A percentile compares a stretch with the other conserved stretches of the same genome.
These are phyloP conservation scores for Geosmithia putterillii DNA, from an alignment of 2,329 filamentous ascomycete species.

Conservation along the genomic window DNA sequence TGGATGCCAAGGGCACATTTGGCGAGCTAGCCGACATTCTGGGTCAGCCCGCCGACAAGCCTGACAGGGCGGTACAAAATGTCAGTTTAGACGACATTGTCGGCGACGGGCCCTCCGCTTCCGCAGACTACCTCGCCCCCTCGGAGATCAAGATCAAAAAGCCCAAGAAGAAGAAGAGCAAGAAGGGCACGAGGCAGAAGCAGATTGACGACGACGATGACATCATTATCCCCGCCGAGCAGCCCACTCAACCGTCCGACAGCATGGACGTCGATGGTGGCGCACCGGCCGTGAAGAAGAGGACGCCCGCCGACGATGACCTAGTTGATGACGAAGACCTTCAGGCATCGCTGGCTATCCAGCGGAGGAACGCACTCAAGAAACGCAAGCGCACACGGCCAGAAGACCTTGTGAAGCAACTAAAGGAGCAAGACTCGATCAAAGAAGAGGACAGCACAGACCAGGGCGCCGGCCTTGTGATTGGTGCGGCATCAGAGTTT, in stretches of 20 bases:
- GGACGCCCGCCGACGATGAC: conserved; percentile 50
- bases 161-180: conserved; percentile 85
- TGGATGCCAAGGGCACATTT: conserved; percentile 65
- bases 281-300: conserved; percentile 43
- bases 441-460: conserved; percentile 29
- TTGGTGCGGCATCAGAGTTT: conserved; percentile 93
- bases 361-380: conserved; percentile 74
- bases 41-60: conserved; percentile 36
- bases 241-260: conserved; percentile 6
- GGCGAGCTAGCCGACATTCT: conserved; percentile 49
- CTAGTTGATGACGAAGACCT: conserved; percentile 90
- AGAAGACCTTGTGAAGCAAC: conserved; percentile 73
- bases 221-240: conserved; percentile 28
- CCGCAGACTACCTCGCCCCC: conserved; percentile 80
- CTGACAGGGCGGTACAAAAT: conserved; percentile 51
- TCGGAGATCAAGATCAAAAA: conserved; percentile 90
- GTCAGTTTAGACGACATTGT: conserved; percentile 72
- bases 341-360: conserved; percentile 72
- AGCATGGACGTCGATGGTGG: conserved; percentile 69
- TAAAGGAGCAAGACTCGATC: conserved; percentile 48
- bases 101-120: conserved; percentile 20
- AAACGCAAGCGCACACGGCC: conserved; percentile 81
- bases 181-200: conserved; percentile 64
- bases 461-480: conserved; percentile 56
- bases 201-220: conserved; percentile 53